Base-by-base conservation (phyloP, 768 basidiomycete genomes). In the Pulveroboletus sp. region DNA sequence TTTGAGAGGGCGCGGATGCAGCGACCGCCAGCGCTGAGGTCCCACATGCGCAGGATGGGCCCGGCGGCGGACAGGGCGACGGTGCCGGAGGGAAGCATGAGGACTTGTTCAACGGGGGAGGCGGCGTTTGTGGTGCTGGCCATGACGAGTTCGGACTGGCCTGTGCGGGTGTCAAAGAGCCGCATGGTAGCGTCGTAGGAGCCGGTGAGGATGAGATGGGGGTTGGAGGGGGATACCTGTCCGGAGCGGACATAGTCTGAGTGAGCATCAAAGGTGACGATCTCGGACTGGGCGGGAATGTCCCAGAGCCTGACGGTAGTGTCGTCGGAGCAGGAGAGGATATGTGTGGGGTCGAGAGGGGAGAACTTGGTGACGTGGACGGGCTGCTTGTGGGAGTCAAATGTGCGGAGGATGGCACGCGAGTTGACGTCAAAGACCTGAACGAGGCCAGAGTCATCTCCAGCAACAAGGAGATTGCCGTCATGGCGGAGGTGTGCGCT, bases 181-280 rank as follows among this genome's bases (percentile, higher is more conserved):
- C 89, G 77, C 49, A 93, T 82, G 5, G 94, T 94, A 3, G 86
- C 81, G 67, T 99, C 96, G 68, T 99, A 99, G 0, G 93, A 94
- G 22, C 93, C 95, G 3, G 94, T 93, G 48, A 99, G 76, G 49
- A 98, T 63, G 46, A 97, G 75, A 63, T 88, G 78, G 6, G 93
- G 90, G 59, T 90, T 87, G 19, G 84, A 79, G 11, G 86, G 76
- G 20, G 90, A 88, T 42, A 96, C 83, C 63, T 91, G 81, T 5
- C 93, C 96, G 2, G 94, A 82, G 36, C 95, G 93, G 56, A 99
- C 92, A 65, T 99, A 99, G 73, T 99, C 96, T 36, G 89, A 82
- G 64, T 99, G 96, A 43, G 83, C 80, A 22, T 77, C 72, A 62
- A 99, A 93, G 17, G 91, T 93, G 12, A 76, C 75, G 50, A 92